These are phyloP conservation scores for Fusarium nematophilum DNA, from an alignment of 2,329 filamentous ascomycete species.

Conservation along the genomic window DNA sequence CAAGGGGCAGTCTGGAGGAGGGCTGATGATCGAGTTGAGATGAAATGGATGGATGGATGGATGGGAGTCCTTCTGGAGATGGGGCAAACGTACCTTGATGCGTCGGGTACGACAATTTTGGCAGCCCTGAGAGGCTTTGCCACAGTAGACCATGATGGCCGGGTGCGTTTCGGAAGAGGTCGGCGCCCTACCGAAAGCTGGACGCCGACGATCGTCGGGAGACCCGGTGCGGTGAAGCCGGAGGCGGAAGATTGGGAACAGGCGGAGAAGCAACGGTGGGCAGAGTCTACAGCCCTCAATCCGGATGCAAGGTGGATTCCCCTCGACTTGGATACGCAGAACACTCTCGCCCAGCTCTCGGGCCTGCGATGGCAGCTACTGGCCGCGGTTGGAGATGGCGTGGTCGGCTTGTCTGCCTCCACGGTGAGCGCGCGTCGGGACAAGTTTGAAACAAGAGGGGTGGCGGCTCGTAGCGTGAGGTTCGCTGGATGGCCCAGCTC, in stretches of 20 bases:
- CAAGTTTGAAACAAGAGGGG: slow-evolving; percentile 27
- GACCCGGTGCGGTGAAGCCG: slow-evolving; percentile 15
- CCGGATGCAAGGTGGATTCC: slow-evolving; percentile 8
- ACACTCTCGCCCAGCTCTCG: not conserved
- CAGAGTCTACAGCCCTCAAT: slow-evolving; percentile 2
- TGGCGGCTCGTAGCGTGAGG: slow-evolving; percentile 8
- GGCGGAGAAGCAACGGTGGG: slow-evolving; percentile 15
- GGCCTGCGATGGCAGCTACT: slow-evolving; percentile 3
- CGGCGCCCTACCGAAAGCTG: slow-evolving; percentile 18
- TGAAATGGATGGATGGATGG: not conserved
- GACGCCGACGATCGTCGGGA: slow-evolving; percentile 20
- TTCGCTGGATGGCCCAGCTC: slow-evolving; percentile 4
- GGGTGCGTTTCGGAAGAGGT: slow-evolving; percentile 1
- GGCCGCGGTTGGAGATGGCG: not conserved
- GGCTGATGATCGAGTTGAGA: not conserved
- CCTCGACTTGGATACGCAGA: not conserved
- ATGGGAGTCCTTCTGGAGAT: not conserved
- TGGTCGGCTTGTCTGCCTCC: slow-evolving; percentile 14
- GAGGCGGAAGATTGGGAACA: slow-evolving; percentile 4
- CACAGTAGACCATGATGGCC: slow-evolving; percentile 65
- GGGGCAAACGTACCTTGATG: slow-evolving; percentile 60
- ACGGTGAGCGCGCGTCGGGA: slow-evolving; percentile 1
- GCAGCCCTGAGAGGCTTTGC: slow-evolving; percentile 67
- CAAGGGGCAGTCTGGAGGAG: not conserved
- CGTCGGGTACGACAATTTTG: slow-evolving; percentile 64